Conservation (phyloP, 1,284 basidiomycete genomes). For the Tylopilus orsonianus region DNA sequence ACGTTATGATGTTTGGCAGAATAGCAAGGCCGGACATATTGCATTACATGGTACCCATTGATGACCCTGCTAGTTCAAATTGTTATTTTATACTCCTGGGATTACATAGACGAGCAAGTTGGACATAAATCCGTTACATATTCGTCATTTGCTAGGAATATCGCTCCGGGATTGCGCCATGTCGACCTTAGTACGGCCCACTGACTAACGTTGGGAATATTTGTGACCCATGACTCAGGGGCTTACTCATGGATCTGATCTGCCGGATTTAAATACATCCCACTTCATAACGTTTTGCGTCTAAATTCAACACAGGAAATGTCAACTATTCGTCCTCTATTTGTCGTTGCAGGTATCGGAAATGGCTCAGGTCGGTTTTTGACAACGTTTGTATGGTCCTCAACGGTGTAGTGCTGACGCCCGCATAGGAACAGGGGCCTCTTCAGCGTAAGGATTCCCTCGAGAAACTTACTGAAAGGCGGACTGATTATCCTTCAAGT, state of each 20-base stretch:
- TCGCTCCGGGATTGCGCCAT: conserved; percentile 11
- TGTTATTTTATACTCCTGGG: conserved; percentile 15
- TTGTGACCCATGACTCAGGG: conserved; percentile 10
- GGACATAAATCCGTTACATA: not conserved
- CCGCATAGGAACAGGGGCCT: conserved; percentile 54
- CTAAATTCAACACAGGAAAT: conserved; percentile 32
- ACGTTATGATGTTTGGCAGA: conserved; percentile 66
- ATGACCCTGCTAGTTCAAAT: conserved; percentile 14
- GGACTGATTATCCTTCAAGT: conserved; percentile 35
- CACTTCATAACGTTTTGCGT: not conserved
- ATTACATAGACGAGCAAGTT: conserved; percentile 20
- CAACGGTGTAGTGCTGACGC: conserved; percentile 1
- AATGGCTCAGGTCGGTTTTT: conserved; percentile 35
- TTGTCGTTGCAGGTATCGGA: conserved; percentile 58
- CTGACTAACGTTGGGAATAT: conserved; percentile 18
- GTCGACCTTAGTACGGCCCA: not conserved
- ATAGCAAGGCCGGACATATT: conserved; percentile 80
- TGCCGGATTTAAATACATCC: conserved; percentile 17
- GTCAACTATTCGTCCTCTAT: conserved; percentile 42
- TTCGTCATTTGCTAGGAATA: not conserved
- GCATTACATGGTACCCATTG: conserved; percentile 40
- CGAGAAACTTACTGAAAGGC: not conserved
- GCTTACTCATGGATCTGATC: conserved; percentile 21
- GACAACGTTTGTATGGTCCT: not conserved
- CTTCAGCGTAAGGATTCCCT: conserved; percentile 53